phyloP scores from a whole-genome alignment of 2,329 filamentous ascomycete species.

The Cladophialophora yegresii region DNA sequence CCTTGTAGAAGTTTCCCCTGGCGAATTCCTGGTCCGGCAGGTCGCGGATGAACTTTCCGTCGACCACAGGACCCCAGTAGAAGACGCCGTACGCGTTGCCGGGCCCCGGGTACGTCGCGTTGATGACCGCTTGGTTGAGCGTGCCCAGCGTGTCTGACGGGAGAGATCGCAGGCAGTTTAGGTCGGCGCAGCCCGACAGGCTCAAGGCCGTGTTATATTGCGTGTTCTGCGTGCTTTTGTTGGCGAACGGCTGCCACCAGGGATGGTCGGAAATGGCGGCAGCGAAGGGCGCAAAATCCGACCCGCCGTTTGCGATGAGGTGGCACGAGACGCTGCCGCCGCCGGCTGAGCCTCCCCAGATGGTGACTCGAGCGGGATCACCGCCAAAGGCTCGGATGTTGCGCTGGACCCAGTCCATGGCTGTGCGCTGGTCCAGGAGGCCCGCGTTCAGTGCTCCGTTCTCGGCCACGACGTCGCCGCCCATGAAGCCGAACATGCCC shows the following conservation, averaged over 20 bases:
- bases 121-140: constrained; percentile 19
- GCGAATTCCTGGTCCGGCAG: constrained; percentile 41
- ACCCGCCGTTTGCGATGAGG: constrained; percentile 45
- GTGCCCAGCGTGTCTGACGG: constrained; percentile 13
- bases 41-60: constrained; percentile 41
- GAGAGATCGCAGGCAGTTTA: constrained; percentile 18
- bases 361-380: constrained; percentile 42
- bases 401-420: constrained; percentile 43
- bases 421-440: constrained; percentile 44
- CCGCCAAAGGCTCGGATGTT: constrained; percentile 45
- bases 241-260: constrained; percentile 43
- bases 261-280: constrained; percentile 47
- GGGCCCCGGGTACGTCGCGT: constrained; percentile 17
- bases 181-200: constrained; percentile 47
- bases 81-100: constrained; percentile 20
- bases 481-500: constrained; percentile 68
- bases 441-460: constrained; percentile 39
- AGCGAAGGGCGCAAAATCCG: constrained; percentile 45
- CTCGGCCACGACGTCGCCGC: constrained; percentile 13
- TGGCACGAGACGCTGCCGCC: constrained; percentile 32
- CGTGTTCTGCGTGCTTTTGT: constrained; percentile 39
- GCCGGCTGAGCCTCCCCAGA: constrained; percentile 40
- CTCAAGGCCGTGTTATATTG: constrained; percentile 49
- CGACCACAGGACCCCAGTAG: constrained; percentile 38
- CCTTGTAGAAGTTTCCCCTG: constrained; percentile 37